phyloP scores from a whole-genome alignment of 208 protist genomes.

The Kentomonas sorsogonicus region DNA sequence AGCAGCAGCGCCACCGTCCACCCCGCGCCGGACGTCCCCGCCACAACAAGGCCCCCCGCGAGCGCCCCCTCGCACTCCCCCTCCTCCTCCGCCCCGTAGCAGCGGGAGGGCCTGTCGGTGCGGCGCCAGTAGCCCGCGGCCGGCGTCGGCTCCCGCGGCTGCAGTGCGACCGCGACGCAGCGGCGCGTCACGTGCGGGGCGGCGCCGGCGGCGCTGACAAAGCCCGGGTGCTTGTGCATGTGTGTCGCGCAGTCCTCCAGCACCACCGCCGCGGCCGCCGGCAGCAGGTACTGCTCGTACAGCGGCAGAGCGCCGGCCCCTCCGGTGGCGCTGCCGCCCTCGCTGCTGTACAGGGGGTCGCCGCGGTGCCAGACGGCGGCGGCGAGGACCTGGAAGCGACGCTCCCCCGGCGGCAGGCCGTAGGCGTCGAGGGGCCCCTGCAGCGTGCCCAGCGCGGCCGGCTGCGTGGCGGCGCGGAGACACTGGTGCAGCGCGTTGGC shows the following conservation, averaged over 20 bases:
- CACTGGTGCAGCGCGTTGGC: conserved; percentile 27
- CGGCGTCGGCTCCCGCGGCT: neutral
- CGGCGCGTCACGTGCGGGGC: neutral
- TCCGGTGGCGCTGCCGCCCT: conserved; percentile 6
- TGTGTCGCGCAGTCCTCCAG: conserved; percentile 7
- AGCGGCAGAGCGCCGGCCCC: neutral
- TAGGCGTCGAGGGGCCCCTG: conserved; percentile 24
- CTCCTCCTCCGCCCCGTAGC: neutral
- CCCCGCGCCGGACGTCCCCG: conserved; percentile 24
- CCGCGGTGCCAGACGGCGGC: conserved; percentile 29
- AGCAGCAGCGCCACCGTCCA: conserved; percentile 52
- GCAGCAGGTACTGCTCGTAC: conserved; percentile 28
- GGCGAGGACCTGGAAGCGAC: conserved; percentile 13
- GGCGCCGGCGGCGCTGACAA: neutral
- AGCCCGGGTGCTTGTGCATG: neutral
- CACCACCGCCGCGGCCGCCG: conserved; percentile 33
- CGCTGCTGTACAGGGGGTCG: conserved; percentile 19
- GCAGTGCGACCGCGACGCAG: neutral
- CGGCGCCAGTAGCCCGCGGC: neutral
- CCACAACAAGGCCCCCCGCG: neutral
- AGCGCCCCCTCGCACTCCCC: conserved; percentile 5
- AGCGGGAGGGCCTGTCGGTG: neutral
- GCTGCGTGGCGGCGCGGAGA: conserved; percentile 27
- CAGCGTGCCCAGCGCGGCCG: conserved; percentile 25
- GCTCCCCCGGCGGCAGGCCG: conserved; percentile 14